Evolutionary conservation across 225 moss, liverwort and hornwort species (phyloP).

Genomic region (Lunularia cruciata): DNA sequence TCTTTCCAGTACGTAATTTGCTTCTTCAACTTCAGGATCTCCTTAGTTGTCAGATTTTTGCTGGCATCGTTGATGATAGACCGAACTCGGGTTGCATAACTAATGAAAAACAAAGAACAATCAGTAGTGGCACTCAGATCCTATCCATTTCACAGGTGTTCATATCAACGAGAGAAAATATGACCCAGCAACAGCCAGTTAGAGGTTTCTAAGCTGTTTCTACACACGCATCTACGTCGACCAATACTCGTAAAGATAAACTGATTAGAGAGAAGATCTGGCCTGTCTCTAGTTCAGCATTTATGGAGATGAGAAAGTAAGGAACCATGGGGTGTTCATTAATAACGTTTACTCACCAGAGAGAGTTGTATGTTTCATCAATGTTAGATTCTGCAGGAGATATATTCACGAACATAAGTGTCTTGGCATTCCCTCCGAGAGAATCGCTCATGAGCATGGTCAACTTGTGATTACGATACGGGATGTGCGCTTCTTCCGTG

Average conservation of each 20-base stretch:
- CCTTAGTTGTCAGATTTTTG: slow-evolving; percentile 87
- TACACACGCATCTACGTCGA: too few species aligned
- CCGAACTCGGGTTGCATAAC: slow-evolving; percentile 90
- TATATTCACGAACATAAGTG: slow-evolving; percentile 94
- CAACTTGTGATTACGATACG: slow-evolving; percentile 90
- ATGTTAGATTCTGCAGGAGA: slow-evolving; percentile 85
- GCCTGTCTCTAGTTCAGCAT: too few species aligned
- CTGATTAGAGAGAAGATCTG: too few species aligned
- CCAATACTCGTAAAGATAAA: too few species aligned
- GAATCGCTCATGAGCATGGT: slow-evolving; percentile 99
- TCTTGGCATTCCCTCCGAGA: slow-evolving; percentile 91
- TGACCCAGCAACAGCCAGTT: neutral
- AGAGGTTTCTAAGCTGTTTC: too few species aligned
- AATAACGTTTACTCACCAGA: slow-evolving; percentile 54
- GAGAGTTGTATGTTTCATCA: slow-evolving; percentile 91
- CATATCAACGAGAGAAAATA: too few species aligned
- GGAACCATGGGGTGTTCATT: too few species aligned
- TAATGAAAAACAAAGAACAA: slow-evolving; percentile 17
- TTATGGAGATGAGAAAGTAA: too few species aligned
- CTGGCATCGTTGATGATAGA: slow-evolving; percentile 89
- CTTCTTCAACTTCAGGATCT: slow-evolving; percentile 82
- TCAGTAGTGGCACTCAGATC: too few species aligned
- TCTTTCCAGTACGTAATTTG: slow-evolving; percentile 88
- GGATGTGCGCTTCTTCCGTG: slow-evolving; percentile 85
- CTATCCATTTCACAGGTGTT: too few species aligned